phyloP scores from a whole-genome alignment of 192 early-diverging fungal genomes.

The Coemansia sp. region DNA sequence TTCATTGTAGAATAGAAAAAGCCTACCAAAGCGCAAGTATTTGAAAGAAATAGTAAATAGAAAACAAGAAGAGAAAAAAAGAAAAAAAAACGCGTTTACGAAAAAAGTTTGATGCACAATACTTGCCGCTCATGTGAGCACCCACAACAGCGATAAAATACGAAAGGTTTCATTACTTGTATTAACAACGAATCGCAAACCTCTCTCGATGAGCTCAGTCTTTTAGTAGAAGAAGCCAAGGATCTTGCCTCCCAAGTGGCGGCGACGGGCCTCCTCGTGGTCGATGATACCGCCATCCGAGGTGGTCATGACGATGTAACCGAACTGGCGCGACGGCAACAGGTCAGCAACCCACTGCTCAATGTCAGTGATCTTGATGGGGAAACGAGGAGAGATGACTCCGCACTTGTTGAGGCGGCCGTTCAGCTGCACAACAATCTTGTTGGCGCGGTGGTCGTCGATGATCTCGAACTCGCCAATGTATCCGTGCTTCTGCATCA shows the following conservation, averaged over 20 bases:
- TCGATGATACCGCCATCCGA: constrained; percentile 96
- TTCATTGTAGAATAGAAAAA: background rate
- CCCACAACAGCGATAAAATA: background rate
- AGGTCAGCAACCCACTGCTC: constrained; percentile 98
- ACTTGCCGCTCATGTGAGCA: constrained; percentile 4
- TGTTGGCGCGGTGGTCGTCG: constrained; percentile 96
- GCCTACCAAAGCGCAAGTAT: background rate
- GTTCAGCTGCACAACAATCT: constrained; percentile 97
- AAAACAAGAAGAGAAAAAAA: background rate
- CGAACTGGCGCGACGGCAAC: constrained; percentile 98
- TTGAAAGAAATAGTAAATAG: background rate
- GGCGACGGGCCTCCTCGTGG: constrained; percentile 96
- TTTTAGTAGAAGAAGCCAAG: constrained; percentile 92
- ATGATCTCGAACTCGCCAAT: constrained; percentile 99
- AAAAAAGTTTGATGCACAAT: constrained; percentile 28
- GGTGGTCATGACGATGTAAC: constrained; percentile 90
- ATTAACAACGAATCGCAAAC: too few relatives aligned
- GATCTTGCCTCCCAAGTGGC: constrained; percentile 97
- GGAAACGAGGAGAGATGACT: constrained; percentile 98
- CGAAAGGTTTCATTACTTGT: too few relatives aligned
- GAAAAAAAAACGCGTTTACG: constrained; percentile 8
- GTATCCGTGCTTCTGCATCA: constrained; percentile 99
- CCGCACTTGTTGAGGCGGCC: constrained; percentile 99
- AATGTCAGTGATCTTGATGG: constrained; percentile 89
- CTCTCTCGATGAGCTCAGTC: too few relatives aligned